Conservation (phyloP, 1,139 yeast species). For the Kodamaea derodonti region DNA sequence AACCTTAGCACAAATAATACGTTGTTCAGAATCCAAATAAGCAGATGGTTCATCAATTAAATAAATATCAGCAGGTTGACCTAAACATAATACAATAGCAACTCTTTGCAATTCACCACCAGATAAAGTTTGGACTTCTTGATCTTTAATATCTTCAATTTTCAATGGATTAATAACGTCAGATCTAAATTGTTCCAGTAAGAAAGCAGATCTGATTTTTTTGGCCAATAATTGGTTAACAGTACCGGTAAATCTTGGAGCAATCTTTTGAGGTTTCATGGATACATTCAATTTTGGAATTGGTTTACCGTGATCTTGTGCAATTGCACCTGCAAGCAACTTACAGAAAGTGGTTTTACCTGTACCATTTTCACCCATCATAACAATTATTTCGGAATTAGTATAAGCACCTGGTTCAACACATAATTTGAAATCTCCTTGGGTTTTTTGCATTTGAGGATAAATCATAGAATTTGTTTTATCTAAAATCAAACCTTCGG, state of each 20-base stretch:
- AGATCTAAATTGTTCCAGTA: constrained; percentile 96
- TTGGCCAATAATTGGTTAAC: constrained; percentile 96
- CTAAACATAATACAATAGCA: constrained; percentile 91
- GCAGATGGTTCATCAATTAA: constrained; percentile 98
- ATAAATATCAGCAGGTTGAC: constrained; percentile 93
- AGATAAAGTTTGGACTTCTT: constrained; percentile 94
- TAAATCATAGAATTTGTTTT: constrained; percentile 74
- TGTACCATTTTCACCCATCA: constrained; percentile 99
- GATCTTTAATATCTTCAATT: constrained; percentile 92
- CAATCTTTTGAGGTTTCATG: constrained; percentile 98
- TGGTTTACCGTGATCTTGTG: constrained; percentile 74
- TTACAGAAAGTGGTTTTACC: constrained; percentile 98
- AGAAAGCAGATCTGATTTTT: constrained; percentile 89
- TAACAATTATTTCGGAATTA: constrained; percentile 93
- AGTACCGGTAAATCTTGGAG: constrained; percentile 97
- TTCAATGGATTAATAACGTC: constrained; percentile 95
- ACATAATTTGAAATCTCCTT: constrained; percentile 87
- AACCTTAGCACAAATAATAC: constrained; percentile 97
- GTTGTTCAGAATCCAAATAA: constrained; percentile 97
- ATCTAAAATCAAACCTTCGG: constrained; percentile 73
- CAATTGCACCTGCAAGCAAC: constrained; percentile 85
- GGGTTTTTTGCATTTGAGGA: constrained; percentile 82
- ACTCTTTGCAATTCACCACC: constrained; percentile 99
- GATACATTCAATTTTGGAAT: constrained; percentile 89
- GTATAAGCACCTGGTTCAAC: constrained; percentile 88